Evolutionary conservation across 148 eudicot species (phyloP).

Genomic region (Spergularia bocconei): DNA sequence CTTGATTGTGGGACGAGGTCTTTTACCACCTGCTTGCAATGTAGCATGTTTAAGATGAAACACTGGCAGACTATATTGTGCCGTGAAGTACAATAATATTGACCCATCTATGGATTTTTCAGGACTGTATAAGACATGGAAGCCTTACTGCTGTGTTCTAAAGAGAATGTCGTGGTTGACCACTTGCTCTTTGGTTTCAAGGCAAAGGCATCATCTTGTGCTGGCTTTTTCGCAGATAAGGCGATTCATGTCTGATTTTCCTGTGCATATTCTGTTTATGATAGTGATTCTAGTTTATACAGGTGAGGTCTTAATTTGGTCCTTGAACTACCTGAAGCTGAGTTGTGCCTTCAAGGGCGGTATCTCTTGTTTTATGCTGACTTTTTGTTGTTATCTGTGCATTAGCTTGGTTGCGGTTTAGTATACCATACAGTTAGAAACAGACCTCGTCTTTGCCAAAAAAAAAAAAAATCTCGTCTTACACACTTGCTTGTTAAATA

Average conservation of each 20-base stretch:
- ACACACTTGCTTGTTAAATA: too few relatives aligned
- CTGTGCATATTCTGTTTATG: not conserved
- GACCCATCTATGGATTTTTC: slow-evolving; percentile 26
- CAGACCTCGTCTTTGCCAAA: too few relatives aligned
- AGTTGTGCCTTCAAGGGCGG: too few relatives aligned
- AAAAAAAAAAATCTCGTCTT: too few relatives aligned
- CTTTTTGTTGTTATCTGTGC: too few relatives aligned
- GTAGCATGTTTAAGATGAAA: not conserved
- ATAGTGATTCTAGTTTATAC: too few relatives aligned
- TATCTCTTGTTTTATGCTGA: too few relatives aligned
- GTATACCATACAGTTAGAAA: too few relatives aligned
- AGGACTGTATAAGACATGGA: slow-evolving; percentile 43
- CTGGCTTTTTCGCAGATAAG: slow-evolving; percentile 23
- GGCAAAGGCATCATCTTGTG: slow-evolving; percentile 27
- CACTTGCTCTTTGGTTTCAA: slow-evolving; percentile 31
- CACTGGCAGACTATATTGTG: not conserved
- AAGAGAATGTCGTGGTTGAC: slow-evolving; percentile 38
- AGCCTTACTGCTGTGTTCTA: slow-evolving; percentile 36
- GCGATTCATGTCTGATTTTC: slow-evolving; percentile 10
- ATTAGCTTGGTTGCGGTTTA: too few relatives aligned
- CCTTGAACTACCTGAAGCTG: too few relatives aligned
- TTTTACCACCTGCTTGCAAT: not conserved
- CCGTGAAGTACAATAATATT: not conserved
- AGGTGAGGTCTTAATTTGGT: too few relatives aligned
- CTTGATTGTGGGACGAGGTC: not conserved